phyloP scores from a whole-genome alignment of 1,284 basidiomycete species.

The Anthracocystis walkeri region DNA sequence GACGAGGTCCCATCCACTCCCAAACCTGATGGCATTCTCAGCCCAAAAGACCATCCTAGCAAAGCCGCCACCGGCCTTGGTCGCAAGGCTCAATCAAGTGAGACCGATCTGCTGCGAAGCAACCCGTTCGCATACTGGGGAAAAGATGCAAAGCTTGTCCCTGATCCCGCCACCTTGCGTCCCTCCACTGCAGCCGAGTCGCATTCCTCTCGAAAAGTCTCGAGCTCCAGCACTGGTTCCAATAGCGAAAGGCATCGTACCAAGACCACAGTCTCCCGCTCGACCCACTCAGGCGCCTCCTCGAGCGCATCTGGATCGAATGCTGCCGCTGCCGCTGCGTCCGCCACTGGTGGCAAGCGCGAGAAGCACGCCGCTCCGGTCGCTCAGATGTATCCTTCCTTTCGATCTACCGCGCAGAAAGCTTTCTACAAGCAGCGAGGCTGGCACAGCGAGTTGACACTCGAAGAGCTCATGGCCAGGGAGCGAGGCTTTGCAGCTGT shows the following conservation, averaged over 20 bases:
- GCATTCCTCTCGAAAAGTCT: constrained; percentile 20
- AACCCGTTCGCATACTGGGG: constrained; percentile 64
- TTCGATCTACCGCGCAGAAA: constrained; percentile 24
- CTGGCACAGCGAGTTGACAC: constrained; percentile 50
- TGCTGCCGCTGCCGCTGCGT: constrained; percentile 13
- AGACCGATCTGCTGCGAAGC: constrained; percentile 59
- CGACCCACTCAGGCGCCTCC: constrained; percentile 19
- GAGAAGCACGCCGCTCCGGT: constrained; percentile 63
- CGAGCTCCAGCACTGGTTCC: constrained; percentile 19
- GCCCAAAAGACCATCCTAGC: constrained; percentile 37
- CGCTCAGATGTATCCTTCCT: constrained; percentile 56
- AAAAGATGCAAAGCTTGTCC: constrained; percentile 43
- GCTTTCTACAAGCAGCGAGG: constrained; percentile 40
- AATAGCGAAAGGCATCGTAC: constrained; percentile 31
- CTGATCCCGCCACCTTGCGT: constrained; percentile 30
- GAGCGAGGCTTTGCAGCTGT: constrained; percentile 27
- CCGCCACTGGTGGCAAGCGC: constrained; percentile 12
- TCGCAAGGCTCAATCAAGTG: constrained; percentile 40
- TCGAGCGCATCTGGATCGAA: constrained; percentile 15
- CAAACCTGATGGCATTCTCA: constrained; percentile 52
- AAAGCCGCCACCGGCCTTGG: constrained; percentile 26
- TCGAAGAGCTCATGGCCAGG: constrained; percentile 59
- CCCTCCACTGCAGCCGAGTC: constrained; percentile 11
- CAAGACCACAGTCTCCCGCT: constrained; percentile 47
- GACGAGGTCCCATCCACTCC: constrained; percentile 36